Evolutionary conservation across 495 filamentous ascomycete species (phyloP), one percentile per base, ranked within the genome.

Genomic region (Aspergillus campestris): DNA sequence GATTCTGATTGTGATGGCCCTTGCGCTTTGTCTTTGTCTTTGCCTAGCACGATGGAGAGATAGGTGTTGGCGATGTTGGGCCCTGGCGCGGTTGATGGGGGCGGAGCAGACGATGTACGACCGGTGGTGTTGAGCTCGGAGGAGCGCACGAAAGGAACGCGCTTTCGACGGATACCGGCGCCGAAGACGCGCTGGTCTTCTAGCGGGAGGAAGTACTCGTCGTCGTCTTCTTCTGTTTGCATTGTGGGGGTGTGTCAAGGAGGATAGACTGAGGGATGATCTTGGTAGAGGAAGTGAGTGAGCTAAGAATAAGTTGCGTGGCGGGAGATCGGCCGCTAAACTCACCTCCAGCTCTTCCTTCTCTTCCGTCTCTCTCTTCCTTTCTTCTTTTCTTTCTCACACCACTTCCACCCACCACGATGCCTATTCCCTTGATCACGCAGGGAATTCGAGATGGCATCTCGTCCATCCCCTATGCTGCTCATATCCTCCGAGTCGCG

Each of bases 141-240:
- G 28, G 87, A 81, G 30, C 82, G 80, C 12, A 96, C 83, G 60
- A 96, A 95, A 6, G 77, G 70, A n/a, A 96, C 81, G 29, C 77
- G 73, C 65, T 85, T 86, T 9, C 82, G 78, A 47, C 84, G 79
- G 35, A 92, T 76, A 8, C 87, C 86, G 5, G 84, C 77, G 31
- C 86, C 85, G 58, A 92, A 95, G n/a, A 82, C 73, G 10, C 82
- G 81, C 54, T 84, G 81, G 52, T 84, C 74, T 52, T 84, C 75
- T 6, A 87, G 71, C 1, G 87, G 85, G 12, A 86, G 70, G 39
- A 78, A 76, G 47, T 86, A 81, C 33, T 77, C 74, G 18, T 79
- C 75, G 12, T 77, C 75, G 6, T 78, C 72, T 6, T 65, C 38
- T 34, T 51, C 40, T 27, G 12, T 11, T 13, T 30, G 6, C 31